These are phyloP conservation scores for Trichoderma cornu-damae DNA, from an alignment of 2,329 filamentous ascomycete species.

Conservation along the genomic window DNA sequence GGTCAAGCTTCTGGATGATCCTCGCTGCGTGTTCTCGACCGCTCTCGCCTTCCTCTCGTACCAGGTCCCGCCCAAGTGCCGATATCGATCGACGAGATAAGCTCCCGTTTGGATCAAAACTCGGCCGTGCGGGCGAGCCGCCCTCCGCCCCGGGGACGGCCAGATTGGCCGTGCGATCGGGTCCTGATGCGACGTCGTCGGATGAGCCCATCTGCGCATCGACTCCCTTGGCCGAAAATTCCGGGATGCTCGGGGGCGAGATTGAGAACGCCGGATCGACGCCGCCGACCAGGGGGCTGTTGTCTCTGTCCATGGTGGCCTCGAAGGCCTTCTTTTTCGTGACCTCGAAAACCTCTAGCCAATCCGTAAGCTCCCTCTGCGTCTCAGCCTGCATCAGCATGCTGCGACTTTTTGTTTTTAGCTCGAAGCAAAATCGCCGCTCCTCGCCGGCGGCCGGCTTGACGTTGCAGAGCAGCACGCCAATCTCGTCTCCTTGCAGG, in stretches of 20 bases:
- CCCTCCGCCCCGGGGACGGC: conserved; percentile 56
- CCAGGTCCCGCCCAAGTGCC: conserved; percentile 42
- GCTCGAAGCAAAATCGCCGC: conserved; percentile 92
- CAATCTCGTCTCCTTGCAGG: conserved; percentile 92
- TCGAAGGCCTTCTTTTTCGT: conserved; percentile 92
- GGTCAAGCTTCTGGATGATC: conserved; percentile 88
- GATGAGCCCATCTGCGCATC: conserved; percentile 60
- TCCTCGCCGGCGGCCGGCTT: conserved; percentile 90
- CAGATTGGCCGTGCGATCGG: conserved; percentile 61
- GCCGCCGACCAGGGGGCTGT: conserved; percentile 42
- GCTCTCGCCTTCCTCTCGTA: conserved; percentile 66
- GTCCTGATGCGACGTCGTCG: conserved; percentile 45
- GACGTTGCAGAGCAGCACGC: conserved; percentile 87
- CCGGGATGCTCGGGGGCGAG: conserved; percentile 77
- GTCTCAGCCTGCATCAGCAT: conserved; percentile 90
- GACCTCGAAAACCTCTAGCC: conserved; percentile 88
- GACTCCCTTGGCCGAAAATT: conserved; percentile 77
- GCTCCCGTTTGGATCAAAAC: conserved; percentile 60
- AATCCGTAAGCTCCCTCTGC: conserved; percentile 85
- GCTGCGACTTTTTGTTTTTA: conserved; percentile 93
- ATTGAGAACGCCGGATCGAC: conserved; percentile 83
- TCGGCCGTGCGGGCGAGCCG: conserved; percentile 54
- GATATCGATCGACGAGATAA: conserved; percentile 54
- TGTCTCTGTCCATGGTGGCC: conserved; percentile 53
- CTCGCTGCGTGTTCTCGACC: conserved; percentile 76